Evolutionary conservation across 805 yeast species (phyloP), one percentile per base, ranked within the genome.

Genomic region (Candida fluviatilis): DNA sequence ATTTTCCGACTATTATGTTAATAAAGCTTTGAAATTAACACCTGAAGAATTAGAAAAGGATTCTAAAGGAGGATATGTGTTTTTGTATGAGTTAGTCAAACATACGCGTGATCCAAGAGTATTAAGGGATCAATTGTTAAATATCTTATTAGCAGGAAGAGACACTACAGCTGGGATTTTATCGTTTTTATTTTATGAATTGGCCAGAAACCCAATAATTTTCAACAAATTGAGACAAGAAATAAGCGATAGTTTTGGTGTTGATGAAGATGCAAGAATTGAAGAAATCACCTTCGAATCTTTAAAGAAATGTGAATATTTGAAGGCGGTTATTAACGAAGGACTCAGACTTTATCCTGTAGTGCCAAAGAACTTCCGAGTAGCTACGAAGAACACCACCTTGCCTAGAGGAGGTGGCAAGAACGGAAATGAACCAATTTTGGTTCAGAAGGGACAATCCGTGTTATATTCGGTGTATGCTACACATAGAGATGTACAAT

Each of bases 101-200:
- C 55, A 57, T 35, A 65, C 71, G 7, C 55, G 58, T 43, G 51
- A 65, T 45, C 63, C 62, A 8, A 54, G 52, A 43, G 55, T 56
- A 3, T 55, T 65, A 37, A 62, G 62, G 39, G 70, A 64, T 43
- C 67, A 64, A 42, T 52, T 60, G 37, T 58, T 63, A 46, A 64
- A 63, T 40, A 65, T 65, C 26, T 57, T 65, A 55, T 43, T 65
- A 23, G 69, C 69, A 3, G 69, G 66, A 12, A 52, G 69, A 49
- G 60, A 58, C 26, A 63, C 69, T 28, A 63, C 69, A 7, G 62
- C 64, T 5, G 56, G 62, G 21, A 50, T 63, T 19, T 50, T 63
- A 29, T 55, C 64, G 1, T 53, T 51, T 13, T 38, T 56, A 5
- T 42, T 62, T 14, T 59, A 49, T 31, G 67, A 61, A 43, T 48